phyloP scores from a whole-genome alignment of 768 basidiomycete species.

The Grammothele lineata region DNA sequence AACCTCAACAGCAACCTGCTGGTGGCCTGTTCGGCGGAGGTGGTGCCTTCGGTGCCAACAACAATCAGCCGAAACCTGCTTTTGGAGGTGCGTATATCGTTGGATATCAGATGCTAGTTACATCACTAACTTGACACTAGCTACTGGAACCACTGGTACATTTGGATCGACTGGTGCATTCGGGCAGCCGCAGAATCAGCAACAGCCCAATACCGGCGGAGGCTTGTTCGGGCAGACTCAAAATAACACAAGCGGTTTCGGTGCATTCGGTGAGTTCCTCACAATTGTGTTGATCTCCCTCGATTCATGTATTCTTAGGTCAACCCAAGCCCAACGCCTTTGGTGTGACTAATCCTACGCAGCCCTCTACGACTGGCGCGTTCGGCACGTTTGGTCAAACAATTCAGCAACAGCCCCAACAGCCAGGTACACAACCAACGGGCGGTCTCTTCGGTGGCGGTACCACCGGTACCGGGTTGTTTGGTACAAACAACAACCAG shows the following conservation, averaged over 20 bases:
- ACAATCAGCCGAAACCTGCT: constrained; percentile 24
- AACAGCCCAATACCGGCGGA: constrained; percentile 4
- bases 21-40: constrained; percentile 27
- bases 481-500: constrained; percentile 13
- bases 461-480: constrained; percentile 7
- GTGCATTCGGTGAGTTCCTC: constrained; percentile 32
- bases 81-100: constrained; percentile 16
- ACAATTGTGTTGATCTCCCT: constrained; percentile 17
- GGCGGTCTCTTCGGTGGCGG: constrained; percentile 16
- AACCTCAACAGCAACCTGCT: constrained; percentile 30
- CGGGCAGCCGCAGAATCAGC: constrained; percentile 24
- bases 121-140: background rate
- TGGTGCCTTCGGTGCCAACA: constrained; percentile 24
- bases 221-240: constrained; percentile 32
- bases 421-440: constrained; percentile 20
- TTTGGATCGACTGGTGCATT: constrained; percentile 20
- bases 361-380: constrained; percentile 4
- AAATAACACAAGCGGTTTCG: background rate
- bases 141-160: constrained; percentile 15
- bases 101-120: too few relatives aligned
- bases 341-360: constrained; percentile 34
- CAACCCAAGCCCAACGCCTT: constrained; percentile 46
- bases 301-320: background rate
- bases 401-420: constrained; percentile 33
- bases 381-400: constrained; percentile 31